A percentile compares a stretch with the other conserved stretches of the same genome.
Conservation (phyloP, 2,329 filamentous ascomycete species). For the Cadophora luteo-olivacea region DNA sequence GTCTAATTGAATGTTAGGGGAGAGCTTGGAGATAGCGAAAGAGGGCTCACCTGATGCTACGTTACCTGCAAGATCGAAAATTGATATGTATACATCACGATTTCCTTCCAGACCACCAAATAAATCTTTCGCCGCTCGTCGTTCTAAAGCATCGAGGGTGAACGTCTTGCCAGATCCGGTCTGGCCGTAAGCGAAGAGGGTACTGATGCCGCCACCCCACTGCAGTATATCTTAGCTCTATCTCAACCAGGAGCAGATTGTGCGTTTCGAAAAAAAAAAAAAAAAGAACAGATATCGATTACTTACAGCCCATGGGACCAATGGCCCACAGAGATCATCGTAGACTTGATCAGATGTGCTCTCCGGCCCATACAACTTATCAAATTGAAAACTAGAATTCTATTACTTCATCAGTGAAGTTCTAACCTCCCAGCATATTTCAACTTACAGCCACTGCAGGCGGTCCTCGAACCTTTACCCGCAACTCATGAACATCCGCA, state of each 20-base stretch:
- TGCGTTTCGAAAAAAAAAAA: too few species aligned
- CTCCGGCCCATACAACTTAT: slow-evolving; percentile 25
- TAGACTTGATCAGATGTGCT: slow-evolving; percentile 32
- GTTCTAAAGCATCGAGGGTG: slow-evolving; percentile 51
- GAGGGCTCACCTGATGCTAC: slow-evolving; percentile 54
- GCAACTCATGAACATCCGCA: slow-evolving; percentile 13
- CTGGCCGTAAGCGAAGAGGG: slow-evolving; percentile 57
- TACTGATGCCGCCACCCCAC: slow-evolving; percentile 53
- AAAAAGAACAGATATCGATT: background rate
- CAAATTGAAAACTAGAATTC: slow-evolving; percentile 7
- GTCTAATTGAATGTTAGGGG: slow-evolving; percentile 32
- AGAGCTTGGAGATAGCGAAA: background rate
- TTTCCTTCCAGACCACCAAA: slow-evolving; percentile 87
- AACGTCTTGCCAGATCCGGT: slow-evolving; percentile 57
- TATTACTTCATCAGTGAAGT: background rate
- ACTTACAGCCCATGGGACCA: slow-evolving; percentile 23
- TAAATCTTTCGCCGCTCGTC: slow-evolving; percentile 50
- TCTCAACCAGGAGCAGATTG: too few species aligned
- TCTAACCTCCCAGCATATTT: background rate
- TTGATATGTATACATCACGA: slow-evolving; percentile 88
- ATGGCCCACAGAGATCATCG: slow-evolving; percentile 18
- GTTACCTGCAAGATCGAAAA: slow-evolving; percentile 90
- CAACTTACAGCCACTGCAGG: background rate
- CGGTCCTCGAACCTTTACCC: slow-evolving; percentile 11
- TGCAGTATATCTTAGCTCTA: background rate